Evolutionary conservation across 768 basidiomycete species (phyloP).

Genomic region (Boletus rubropictus): DNA sequence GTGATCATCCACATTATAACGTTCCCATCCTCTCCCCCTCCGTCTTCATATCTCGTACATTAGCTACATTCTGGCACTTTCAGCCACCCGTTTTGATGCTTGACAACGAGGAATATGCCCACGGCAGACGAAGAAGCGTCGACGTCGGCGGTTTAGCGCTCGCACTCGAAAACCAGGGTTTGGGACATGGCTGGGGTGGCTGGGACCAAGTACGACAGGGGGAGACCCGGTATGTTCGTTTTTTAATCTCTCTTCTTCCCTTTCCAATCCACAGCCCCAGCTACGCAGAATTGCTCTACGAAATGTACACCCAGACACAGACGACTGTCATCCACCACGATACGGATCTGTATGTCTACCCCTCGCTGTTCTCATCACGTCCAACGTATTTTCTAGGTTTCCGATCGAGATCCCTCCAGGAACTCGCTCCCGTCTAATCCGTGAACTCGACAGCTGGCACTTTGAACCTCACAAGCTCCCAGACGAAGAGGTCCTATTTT

Average conservation of each 20-base stretch:
- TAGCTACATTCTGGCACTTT: neutral
- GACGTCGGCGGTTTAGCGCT: conserved; percentile 87
- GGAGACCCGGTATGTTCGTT: conserved; percentile 43
- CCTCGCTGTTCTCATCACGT: neutral
- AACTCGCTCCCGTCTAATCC: conserved; percentile 59
- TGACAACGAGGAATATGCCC: conserved; percentile 25
- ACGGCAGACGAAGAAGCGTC: conserved; percentile 63
- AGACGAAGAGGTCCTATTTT: conserved; percentile 76
- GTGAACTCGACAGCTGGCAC: conserved; percentile 70
- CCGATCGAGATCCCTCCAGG: conserved; percentile 43
- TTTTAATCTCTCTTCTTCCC: neutral
- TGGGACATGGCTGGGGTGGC: conserved; percentile 69
- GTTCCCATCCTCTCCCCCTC: conserved; percentile 3
- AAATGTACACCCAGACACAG: conserved; percentile 79
- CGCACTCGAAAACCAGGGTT: conserved; percentile 56
- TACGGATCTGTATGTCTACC: conserved; percentile 22
- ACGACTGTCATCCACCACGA: conserved; percentile 57
- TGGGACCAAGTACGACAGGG: conserved; percentile 45
- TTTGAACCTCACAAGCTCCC: conserved; percentile 85
- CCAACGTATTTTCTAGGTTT: conserved; percentile 33
- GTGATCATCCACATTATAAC: conserved; percentile 24
- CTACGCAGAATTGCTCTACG: conserved; percentile 78
- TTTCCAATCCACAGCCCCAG: conserved; percentile 30
- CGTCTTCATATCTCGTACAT: neutral
- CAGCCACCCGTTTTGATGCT: conserved; percentile 18